phyloP scores from a whole-genome alignment of 164 flowering plant species.

The Berberis thunbergii region DNA sequence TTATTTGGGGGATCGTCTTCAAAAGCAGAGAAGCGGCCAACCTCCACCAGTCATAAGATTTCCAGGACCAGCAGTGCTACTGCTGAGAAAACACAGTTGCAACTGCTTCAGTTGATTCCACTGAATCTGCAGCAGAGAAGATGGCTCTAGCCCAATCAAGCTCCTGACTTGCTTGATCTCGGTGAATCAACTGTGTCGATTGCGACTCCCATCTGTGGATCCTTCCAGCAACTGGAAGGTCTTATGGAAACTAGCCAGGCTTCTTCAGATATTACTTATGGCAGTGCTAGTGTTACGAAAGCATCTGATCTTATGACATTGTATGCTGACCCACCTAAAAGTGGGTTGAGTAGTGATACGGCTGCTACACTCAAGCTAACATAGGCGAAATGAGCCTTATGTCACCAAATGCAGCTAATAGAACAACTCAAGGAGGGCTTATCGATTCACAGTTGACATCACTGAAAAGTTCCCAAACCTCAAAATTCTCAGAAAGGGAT shows the following conservation, averaged over 20 bases:
- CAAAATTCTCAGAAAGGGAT: conserved; percentile 73
- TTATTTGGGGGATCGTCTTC: conserved; percentile 73
- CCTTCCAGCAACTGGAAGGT: conserved; percentile 90
- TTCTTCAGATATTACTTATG: conserved; percentile 16
- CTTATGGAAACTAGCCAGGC: conserved; percentile 45
- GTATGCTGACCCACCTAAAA: conserved; percentile 31
- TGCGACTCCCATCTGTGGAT: conserved; percentile 36
- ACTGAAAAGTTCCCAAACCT: conserved; percentile 57
- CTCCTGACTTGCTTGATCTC: conserved; percentile 75
- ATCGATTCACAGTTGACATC: conserved; percentile 13
- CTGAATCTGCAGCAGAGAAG: conserved; percentile 24
- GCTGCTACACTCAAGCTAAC: conserved; percentile 13
- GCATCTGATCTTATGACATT: conserved; percentile 47
- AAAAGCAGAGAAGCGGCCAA: conserved; percentile 42
- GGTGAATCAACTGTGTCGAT: conserved; percentile 41
- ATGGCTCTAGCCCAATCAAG: conserved; percentile 35
- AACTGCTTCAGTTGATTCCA: conserved; percentile 14
- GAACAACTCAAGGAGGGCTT: conserved; percentile 18
- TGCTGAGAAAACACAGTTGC: conserved; percentile 24
- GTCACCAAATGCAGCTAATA: conserved; percentile 17
- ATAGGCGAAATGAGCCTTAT: conserved; percentile 13
- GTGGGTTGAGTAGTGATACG: not conserved
- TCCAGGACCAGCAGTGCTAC: conserved; percentile 27
- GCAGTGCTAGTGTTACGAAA: conserved; percentile 19
- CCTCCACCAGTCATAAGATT: conserved; percentile 41